Evolutionary conservation across 2,329 filamentous ascomycete genomes (phyloP).

Genomic region (Colletotrichum sp.): DNA sequence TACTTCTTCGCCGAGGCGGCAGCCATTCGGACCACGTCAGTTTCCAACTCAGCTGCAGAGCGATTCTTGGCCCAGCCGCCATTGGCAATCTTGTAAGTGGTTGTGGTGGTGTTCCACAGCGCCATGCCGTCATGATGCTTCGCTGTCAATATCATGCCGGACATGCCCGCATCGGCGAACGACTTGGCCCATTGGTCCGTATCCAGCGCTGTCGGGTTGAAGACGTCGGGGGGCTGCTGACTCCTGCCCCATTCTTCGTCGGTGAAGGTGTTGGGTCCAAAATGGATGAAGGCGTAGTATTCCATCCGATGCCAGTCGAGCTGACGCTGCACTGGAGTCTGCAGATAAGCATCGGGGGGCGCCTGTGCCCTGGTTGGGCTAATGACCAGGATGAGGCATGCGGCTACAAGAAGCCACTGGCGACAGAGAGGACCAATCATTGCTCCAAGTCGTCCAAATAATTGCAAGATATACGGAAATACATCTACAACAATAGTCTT

Average conservation of each 20-base stretch:
- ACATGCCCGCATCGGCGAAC: slow-evolving; percentile 19
- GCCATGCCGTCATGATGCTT: slow-evolving; percentile 42
- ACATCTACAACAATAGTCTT: accelerated
- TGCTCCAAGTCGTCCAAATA: neutral
- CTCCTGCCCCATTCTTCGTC: slow-evolving; percentile 33
- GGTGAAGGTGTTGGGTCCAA: slow-evolving; percentile 34
- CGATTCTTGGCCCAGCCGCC: slow-evolving; percentile 27
- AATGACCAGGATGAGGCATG: neutral
- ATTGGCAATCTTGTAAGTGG: slow-evolving; percentile 32
- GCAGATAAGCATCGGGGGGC: neutral
- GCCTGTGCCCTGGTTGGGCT: accelerated
- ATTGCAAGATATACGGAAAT: accelerated
- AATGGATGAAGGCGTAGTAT: slow-evolving; percentile 34
- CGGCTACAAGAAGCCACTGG: accelerated
- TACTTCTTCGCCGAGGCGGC: slow-evolving; percentile 34
- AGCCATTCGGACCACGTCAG: slow-evolving; percentile 36
- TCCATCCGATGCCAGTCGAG: slow-evolving; percentile 31
- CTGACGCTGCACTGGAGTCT: slow-evolving; percentile 19
- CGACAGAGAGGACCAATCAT: neutral
- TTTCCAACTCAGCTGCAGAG: slow-evolving; percentile 26
- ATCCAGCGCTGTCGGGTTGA: slow-evolving; percentile 28
- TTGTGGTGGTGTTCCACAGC: slow-evolving; percentile 37
- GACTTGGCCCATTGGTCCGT: slow-evolving; percentile 34
- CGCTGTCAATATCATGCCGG: slow-evolving; percentile 39
- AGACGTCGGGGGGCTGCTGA: slow-evolving; percentile 26